Evolutionary conservation across 176 grass and related monocot genomes (phyloP).

Genomic region (Oryza meridionalis): DNA sequence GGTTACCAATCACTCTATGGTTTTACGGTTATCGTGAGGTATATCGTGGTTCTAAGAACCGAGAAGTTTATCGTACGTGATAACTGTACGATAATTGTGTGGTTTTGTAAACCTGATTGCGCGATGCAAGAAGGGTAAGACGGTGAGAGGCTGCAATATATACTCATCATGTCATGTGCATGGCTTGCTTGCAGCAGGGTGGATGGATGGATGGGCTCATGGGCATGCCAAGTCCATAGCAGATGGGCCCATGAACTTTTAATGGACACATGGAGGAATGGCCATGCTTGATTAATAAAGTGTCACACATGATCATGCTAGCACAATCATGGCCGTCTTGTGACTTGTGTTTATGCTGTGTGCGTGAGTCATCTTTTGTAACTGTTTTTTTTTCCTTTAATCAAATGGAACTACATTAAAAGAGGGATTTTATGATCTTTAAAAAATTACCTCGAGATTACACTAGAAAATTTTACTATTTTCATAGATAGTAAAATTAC

Average conservation of each 20-base stretch:
- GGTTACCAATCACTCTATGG: no score
- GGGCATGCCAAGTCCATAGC: not conserved
- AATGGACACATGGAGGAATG: constrained; percentile 29
- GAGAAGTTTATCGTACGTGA: no score
- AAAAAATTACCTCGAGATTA: no score
- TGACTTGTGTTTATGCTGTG: not conserved
- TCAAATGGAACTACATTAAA: not conserved
- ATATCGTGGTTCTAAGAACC: no score
- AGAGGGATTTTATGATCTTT: no score
- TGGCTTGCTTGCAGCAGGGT: not conserved
- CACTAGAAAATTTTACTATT: no score
- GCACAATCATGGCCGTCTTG: constrained; percentile 1
- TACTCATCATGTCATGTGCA: not conserved
- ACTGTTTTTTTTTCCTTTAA: not conserved
- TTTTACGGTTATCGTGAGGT: no score
- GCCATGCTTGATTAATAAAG: constrained; percentile 5
- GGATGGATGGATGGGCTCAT: not conserved
- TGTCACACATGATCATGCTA: constrained; percentile 10
- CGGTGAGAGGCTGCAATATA: no score
- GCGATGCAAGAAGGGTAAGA: no score
- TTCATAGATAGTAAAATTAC: no score
- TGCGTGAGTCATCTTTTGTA: not conserved
- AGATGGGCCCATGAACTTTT: constrained; percentile 30
- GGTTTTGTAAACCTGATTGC: no score
- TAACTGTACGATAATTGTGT: no score